Evolutionary conservation across 1,139 yeast genomes (phyloP).

Genomic region (Candida albicans): DNA sequence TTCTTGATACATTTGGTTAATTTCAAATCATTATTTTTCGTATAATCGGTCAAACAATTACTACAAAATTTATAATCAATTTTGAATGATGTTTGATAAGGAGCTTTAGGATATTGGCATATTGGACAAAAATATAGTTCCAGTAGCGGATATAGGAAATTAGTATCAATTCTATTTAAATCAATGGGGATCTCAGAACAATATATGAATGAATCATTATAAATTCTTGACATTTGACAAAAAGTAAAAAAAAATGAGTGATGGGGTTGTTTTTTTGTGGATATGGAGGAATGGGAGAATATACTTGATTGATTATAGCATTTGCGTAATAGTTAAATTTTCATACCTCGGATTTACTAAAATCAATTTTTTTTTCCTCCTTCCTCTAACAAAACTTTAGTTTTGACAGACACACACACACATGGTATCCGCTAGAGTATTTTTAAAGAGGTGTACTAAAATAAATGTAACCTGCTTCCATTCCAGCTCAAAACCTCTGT

Average conservation of each 20-base stretch:
- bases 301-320: too few species aligned
- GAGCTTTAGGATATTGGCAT: conserved; percentile 34
- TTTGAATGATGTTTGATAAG: conserved; percentile 24
- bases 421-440: too few species aligned
- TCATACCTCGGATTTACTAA: too few species aligned
- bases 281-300: too few species aligned
- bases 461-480: too few species aligned
- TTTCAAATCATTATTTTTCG: conserved; percentile 19
- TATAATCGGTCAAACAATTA: conserved; percentile 38
- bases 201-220: conserved; percentile 21
- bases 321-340: too few species aligned
- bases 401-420: too few species aligned
- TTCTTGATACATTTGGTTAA: conserved; percentile 31
- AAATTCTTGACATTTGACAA: conserved; percentile 21
- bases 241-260: not conserved
- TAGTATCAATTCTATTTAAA: conserved; percentile 8
- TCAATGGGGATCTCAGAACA: conserved; percentile 15
- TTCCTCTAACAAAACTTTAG: too few species aligned
- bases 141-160: conserved; percentile 8
- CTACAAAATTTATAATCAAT: conserved; percentile 35
- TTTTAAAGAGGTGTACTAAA: too few species aligned
- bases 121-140: conserved; percentile 40
- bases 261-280: not conserved
- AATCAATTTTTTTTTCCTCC: too few species aligned
- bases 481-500: too few species aligned